These are phyloP conservation scores for Trichosporon inkin DNA, from an alignment of 1,284 basidiomycete species.

Conservation along the genomic window DNA sequence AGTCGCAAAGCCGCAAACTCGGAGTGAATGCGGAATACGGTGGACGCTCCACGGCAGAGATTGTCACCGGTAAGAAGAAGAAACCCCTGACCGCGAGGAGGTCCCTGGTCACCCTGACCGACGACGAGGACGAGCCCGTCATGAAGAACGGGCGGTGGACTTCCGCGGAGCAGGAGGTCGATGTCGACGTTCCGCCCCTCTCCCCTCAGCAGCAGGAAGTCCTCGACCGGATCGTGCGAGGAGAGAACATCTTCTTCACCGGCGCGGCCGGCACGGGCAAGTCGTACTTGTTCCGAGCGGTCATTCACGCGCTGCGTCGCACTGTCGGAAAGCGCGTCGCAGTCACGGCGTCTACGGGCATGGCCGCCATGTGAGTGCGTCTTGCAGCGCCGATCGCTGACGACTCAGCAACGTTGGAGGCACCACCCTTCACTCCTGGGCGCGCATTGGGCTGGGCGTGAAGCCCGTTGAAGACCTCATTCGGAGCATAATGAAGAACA, in stretches of 20 bases:
- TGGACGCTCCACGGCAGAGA: no score
- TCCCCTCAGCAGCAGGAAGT: constrained; percentile 64
- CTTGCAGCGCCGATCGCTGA: not conserved
- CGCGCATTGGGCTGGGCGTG: constrained; percentile 55
- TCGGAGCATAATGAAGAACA: constrained; percentile 50
- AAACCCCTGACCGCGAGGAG: not conserved
- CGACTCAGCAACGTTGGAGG: constrained; percentile 60
- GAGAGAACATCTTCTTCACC: constrained; percentile 82
- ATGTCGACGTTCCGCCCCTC: constrained; percentile 44
- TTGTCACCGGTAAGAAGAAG: not conserved
- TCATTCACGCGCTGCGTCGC: constrained; percentile 62
- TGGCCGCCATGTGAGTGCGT: constrained; percentile 45
- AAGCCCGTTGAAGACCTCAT: constrained; percentile 47
- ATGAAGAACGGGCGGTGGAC: not conserved
- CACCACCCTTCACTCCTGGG: constrained; percentile 57
- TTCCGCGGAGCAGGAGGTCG: not conserved
- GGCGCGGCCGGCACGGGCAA: constrained; percentile 97
- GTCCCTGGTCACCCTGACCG: not conserved
- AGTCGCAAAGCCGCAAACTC: not conserved
- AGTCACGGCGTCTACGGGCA: constrained; percentile 70
- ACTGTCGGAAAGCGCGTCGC: constrained; percentile 54
- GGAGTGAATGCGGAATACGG: not conserved
- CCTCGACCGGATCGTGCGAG: constrained; percentile 63
- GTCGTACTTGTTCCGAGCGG: constrained; percentile 78
- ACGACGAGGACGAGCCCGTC: not conserved